Percentiles rank a stretch among this genome's conserved stretches.
These are phyloP conservation scores for Pascua guehoae DNA, from an alignment of 1,284 basidiomycete species.

Conservation along the genomic window DNA sequence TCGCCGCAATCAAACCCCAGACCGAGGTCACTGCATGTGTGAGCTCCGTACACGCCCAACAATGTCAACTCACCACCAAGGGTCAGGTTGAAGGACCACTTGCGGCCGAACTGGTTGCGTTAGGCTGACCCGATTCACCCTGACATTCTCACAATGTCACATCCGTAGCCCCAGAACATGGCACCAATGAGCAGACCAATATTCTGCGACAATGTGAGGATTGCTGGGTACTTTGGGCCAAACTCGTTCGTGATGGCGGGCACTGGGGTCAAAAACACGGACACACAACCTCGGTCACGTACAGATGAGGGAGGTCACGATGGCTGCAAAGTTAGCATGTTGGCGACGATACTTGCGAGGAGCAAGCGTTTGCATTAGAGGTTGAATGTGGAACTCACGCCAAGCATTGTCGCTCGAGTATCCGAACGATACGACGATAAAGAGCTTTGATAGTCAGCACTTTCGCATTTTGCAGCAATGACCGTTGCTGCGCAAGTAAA, in stretches of 20 bases:
- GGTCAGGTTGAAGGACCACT: conserved; percentile 61
- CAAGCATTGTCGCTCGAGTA: conserved; percentile 49
- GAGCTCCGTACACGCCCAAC: background rate
- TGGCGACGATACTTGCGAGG: too few relatives aligned
- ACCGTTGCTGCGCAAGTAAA: too few relatives aligned
- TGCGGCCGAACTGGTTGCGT: conserved; percentile 46
- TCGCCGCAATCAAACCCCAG: conserved; percentile 60
- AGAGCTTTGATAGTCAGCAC: background rate
- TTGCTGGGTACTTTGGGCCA: conserved; percentile 14
- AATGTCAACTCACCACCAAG: conserved; percentile 47
- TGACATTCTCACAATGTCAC: conserved; percentile 33
- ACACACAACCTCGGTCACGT: background rate
- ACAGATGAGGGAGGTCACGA: conserved; percentile 25
- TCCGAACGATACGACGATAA: conserved; percentile 52
- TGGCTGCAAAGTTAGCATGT: conserved; percentile 2
- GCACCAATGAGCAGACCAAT: conserved; percentile 37
- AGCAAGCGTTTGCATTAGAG: too few relatives aligned
- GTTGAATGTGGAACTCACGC: conserved; percentile 4
- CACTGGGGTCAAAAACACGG: conserved; percentile 22
- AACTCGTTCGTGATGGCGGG: conserved; percentile 55
- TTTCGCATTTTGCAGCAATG: too few relatives aligned
- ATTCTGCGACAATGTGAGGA: conserved; percentile 34
- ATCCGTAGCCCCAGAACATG: conserved; percentile 54
- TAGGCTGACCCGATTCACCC: too few relatives aligned
- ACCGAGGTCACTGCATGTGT: conserved; percentile 52